Conservation (phyloP, 768 basidiomycete genomes). For the Xerocomellus amylosporus region DNA sequence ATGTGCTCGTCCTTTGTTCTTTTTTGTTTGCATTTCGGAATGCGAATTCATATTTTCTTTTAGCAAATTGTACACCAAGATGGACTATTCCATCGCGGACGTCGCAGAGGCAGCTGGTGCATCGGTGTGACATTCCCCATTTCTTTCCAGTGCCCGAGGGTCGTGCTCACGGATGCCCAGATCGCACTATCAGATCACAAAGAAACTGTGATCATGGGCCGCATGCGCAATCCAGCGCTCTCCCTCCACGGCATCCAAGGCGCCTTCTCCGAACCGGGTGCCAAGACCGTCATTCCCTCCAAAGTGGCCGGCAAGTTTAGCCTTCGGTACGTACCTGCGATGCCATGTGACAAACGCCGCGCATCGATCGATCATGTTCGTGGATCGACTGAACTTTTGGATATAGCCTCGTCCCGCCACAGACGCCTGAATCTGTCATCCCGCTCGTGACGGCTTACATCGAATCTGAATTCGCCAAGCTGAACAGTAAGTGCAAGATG, state of each 20-base stretch:
- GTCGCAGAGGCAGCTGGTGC: slow-evolving; percentile 77
- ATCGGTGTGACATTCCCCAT: slow-evolving; percentile 18
- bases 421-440: slow-evolving; percentile 73
- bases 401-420: slow-evolving; percentile 75
- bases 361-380: not conserved
- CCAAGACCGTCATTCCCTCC: slow-evolving; percentile 92
- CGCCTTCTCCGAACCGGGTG: slow-evolving; percentile 77
- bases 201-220: slow-evolving; percentile 79
- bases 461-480: slow-evolving; percentile 75
- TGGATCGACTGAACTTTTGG: not conserved
- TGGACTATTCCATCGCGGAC: slow-evolving; percentile 73
- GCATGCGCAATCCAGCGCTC: slow-evolving; percentile 87
- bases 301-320: slow-evolving; percentile 90
- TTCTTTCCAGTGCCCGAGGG: not conserved
- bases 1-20: slow-evolving; percentile 37
- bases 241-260: slow-evolving; percentile 96
- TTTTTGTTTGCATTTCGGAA: not conserved
- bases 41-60: not conserved
- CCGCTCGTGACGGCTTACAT: slow-evolving; percentile 71
- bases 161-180: slow-evolving; percentile 6
- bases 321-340: slow-evolving; percentile 60
- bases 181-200: slow-evolving; percentile 79
- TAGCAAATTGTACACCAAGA: slow-evolving; percentile 66
- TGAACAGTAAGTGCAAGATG: slow-evolving; percentile 82
- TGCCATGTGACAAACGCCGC: not conserved